Evolutionary conservation across 140 eudicot genomes (phyloP), one percentile per base, ranked within the genome.

Genomic region (Oenanthe javanica): DNA sequence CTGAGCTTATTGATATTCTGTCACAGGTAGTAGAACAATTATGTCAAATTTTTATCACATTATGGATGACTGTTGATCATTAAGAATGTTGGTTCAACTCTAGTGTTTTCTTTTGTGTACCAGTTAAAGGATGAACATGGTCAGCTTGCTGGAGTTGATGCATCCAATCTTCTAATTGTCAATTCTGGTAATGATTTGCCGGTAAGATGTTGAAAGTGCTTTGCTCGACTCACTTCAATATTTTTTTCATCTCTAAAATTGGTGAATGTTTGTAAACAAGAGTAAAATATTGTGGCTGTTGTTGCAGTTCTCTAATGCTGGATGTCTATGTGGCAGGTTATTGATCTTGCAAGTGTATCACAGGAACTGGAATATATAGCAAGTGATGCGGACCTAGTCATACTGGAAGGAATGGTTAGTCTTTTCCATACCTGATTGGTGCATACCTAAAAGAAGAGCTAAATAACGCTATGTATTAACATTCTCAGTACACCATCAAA

Each of bases 161-260:
- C 92, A 74, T 91, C 93, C 72, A 91, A 95, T 79, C 97, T 95
- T 81, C 84, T 95, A 81, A 91, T 92, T 81, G 98, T 91, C 10
- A 92, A 95, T 91, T 92, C 99, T 76, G 98, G 99, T 81, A 95
- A 91, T 79, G 99, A 95, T 88, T 89, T 95, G 78, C 99, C 99
- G 92, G 98, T 95, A 88, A 90, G 97, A 86, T 52, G 78, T 79
- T 27, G 75, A 70, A 81, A 79, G 59, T 47, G 12, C 69, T 66
- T 45, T 81, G 57, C 15, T 64, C 31, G 7, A 57, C 11, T 57
- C 12, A 9, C 27, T 8, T 54, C 23, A 16, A n/a, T 54, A 54
- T 19, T 54, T 16, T 52, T 3, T 54, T 3, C 8, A 18, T 54
- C 8, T 21, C 2, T 57, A 6, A 57, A 19, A 57, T 18, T 57